Conservation (phyloP, 768 basidiomycete species). For the Podaxis sp. region DNA sequence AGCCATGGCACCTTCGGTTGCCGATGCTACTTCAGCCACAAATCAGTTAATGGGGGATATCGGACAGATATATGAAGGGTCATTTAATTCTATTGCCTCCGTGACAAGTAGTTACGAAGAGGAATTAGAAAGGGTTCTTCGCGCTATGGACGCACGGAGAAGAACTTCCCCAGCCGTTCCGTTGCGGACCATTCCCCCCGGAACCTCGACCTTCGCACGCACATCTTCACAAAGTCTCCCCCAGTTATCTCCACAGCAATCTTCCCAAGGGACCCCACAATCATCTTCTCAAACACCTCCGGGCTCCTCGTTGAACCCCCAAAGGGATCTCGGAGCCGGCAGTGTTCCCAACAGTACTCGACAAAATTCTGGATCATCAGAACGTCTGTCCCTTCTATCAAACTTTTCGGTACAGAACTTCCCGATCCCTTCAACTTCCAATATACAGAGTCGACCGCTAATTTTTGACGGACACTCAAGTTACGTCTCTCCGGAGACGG, state of each 20-base stretch:
- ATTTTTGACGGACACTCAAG: conserved; percentile 43
- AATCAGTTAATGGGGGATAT: conserved; percentile 10
- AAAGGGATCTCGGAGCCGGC: conserved; percentile 7
- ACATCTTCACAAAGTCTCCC: conserved; percentile 4
- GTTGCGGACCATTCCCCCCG: background rate
- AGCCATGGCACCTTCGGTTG: conserved; percentile 24
- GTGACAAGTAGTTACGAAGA: conserved; percentile 14
- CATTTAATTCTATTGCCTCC: conserved; percentile 11
- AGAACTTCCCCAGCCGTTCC: conserved; percentile 1
- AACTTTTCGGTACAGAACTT: conserved; percentile 41
- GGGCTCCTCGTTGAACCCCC: background rate
- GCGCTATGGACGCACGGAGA: background rate
- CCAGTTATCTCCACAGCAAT: conserved; percentile 7
- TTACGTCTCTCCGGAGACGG: conserved; percentile 24
- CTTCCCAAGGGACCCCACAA: conserved; percentile 7
- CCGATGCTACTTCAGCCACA: conserved; percentile 18
- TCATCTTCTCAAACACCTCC: conserved; percentile 9
- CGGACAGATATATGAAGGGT: conserved; percentile 9
- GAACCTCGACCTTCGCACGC: conserved; percentile 8
- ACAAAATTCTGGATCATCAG: conserved; percentile 22
- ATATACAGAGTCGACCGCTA: conserved; percentile 29
- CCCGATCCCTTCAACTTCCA: conserved; percentile 33
- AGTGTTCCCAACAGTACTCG: conserved; percentile 7
- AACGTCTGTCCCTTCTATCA: conserved; percentile 40
- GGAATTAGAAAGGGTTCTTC: conserved; percentile 9